These are phyloP conservation scores for Ceratocystis alfenasii DNA, from an alignment of 2,329 filamentous ascomycete genomes.

Conservation along the genomic window DNA sequence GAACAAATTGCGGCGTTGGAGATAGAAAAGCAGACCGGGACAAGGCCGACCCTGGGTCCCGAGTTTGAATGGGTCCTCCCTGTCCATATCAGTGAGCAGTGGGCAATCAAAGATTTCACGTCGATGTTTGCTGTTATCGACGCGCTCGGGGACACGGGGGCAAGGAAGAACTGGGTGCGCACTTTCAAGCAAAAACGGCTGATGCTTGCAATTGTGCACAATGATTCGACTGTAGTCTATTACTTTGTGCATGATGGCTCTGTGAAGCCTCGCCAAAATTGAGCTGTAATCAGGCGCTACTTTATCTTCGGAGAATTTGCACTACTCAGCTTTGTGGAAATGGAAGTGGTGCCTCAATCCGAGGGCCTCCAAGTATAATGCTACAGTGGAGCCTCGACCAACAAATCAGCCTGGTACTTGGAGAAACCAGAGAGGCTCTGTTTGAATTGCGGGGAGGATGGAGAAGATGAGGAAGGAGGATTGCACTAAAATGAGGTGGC, in stretches of 20 bases:
- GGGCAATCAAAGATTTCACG: conserved; percentile 54
- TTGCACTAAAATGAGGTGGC: conserved; percentile 10
- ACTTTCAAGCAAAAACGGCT: conserved; percentile 51
- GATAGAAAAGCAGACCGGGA: conserved; percentile 39
- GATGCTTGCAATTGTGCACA: conserved; percentile 61
- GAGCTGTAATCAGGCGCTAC: conserved; percentile 20
- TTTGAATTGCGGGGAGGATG: conserved; percentile 2
- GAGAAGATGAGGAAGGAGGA: neutral
- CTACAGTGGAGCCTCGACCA: neutral
- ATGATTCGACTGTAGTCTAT: conserved; percentile 74
- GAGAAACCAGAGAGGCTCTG: conserved; percentile 4
- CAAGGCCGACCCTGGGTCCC: conserved; percentile 37
- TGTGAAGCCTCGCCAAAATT: conserved; percentile 77
- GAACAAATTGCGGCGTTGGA: conserved; percentile 65
- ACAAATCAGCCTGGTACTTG: neutral
- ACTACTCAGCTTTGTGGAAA: neutral
- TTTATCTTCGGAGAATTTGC: neutral
- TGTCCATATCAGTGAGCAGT: conserved; percentile 59
- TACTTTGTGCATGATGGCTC: conserved; percentile 80
- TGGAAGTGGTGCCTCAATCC: no score
- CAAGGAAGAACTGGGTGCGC: conserved; percentile 32
- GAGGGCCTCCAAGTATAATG: neutral
- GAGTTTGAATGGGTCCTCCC: conserved; percentile 69
- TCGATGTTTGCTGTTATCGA: conserved; percentile 55
- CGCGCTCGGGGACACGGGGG: conserved; percentile 26